Base-by-base conservation (phyloP, 1,284 basidiomycete species). In the Meripilus lineatus region DNA sequence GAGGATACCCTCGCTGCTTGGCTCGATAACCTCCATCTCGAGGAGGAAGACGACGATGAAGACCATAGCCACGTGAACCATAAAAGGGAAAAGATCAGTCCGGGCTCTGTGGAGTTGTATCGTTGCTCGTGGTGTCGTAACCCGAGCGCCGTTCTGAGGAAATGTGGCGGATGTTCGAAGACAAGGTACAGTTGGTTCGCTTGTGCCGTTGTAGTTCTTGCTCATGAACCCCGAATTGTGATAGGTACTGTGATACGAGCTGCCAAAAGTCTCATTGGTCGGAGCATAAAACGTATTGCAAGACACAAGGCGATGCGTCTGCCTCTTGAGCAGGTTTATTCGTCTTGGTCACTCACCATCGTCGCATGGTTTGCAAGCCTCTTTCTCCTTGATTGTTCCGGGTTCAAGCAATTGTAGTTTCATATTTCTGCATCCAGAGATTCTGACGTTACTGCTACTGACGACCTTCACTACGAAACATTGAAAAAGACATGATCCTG, bases 1-100 rank as follows among this genome's bases (percentile, higher is more conserved):
- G 72, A 77, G 42, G 77, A 80, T 50, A 74, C 76, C 38, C 68
- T 82, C 3, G 70, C 72, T 0, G 66, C 66, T 1, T 82, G 79
- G 79, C 55, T 81, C 32, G 74, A 74, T 11, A 66, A 74, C 18
- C 57, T 74, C 40, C 59, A 67, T 28, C 46, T 74, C 36, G 68
- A 72, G 5, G 68, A 72, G 32, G 71, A 64, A 3, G 46, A 51
- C 13, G 37, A 42, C 14, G 32, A 41, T 15, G 10, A 30, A 17
- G 36, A 38, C 17, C 21, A 13, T 5, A 18, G 25, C 20, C 25
- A 23, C 20, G 7, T 38, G 13, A 18, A 38, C 25, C 36, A 18
- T 17, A n/a, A n/a, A n/a, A n/a, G n/a, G n/a, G n/a, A n/a, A n/a
- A 65, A 61, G 47, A 58, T 75, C 49, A 70, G 67, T 28, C 60